These are phyloP conservation scores for Solanum chacoense DNA, from an alignment of 305 asterid genomes.

Conservation along the genomic window DNA sequence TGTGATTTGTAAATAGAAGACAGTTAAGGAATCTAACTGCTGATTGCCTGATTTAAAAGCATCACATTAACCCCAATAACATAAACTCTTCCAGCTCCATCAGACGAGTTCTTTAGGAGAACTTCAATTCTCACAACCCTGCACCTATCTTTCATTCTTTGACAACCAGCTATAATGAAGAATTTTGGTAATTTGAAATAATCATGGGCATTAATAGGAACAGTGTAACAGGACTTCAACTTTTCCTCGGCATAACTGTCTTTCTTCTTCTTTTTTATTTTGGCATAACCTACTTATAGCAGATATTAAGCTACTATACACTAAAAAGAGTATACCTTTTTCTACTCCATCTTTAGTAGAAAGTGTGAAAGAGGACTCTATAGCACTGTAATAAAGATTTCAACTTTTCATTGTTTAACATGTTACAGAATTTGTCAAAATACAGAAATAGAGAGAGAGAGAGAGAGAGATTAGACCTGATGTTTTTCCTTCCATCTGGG, in stretches of 20 bases:
- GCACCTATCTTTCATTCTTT: not conserved
- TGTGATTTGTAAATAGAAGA: constrained; percentile 7
- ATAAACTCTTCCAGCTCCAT: not conserved
- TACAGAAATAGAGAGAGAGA: not conserved
- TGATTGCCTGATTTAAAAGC: not conserved
- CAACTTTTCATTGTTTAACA: not conserved
- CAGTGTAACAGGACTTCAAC: not conserved
- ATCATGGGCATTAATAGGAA: not conserved
- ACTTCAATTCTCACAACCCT: not conserved
- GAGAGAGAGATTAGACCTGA: constrained; percentile 44
- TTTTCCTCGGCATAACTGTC: not conserved
- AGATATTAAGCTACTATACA: not conserved
- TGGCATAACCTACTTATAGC: not conserved
- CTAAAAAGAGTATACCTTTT: not conserved
- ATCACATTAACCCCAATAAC: not conserved
- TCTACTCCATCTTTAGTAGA: not conserved
- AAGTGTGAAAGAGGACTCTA: not conserved
- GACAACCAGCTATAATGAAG: not conserved
- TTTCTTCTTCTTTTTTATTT: not conserved
- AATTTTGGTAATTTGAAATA: not conserved
- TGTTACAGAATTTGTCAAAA: not conserved
- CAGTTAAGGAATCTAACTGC: not conserved
- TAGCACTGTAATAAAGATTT: not conserved
- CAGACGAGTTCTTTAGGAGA: not conserved
- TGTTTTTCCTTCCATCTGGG: constrained; percentile 99